Evolutionary conservation across 495 filamentous ascomycete species (phyloP), one percentile per base, ranked within the genome.

Genomic region (Penicillium subrubescens): DNA sequence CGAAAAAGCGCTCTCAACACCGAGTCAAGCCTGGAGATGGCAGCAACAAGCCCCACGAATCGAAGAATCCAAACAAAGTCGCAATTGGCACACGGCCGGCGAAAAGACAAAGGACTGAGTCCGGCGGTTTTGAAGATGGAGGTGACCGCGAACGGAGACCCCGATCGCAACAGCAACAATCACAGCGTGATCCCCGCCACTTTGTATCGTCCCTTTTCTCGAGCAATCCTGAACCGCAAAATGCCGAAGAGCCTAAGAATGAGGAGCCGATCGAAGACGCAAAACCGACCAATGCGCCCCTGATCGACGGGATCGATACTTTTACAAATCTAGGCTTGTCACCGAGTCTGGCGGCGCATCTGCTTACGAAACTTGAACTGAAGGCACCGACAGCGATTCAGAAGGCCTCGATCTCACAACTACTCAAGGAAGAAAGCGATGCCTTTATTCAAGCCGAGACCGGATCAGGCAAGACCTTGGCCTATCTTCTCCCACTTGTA

Each of bases 361-460:
- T 99, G 34, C 85, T 92, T 3, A 88, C 89, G 2, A 97, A 97
- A 73, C 84, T 99, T 44, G 86, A 91, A 56, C 84, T 99, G 72
- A 96, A 92, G 72, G 89, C 92, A 2, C 95, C 95, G 17, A 99
- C 95, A 0, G 93, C 91, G 7, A 97, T 99, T 73, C 95, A 99
- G 77, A 95, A 92, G 67, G 89, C 89, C 52, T 90, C 93, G 0
- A 89, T 99, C 50, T 83, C 89, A 17, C 84, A 91, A 63, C 74
- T 99, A 35, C 76, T 96, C 61, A 90, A 88, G 58, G 90, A 91
- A 48, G 90, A 97, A 68, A 87, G 83, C 43, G 95, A 99, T 81
- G 95, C 94, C 17, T 98, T 97, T 71, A 90, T 99, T 29, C 95
- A 97, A 74, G 96, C 96, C 15, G 90, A 99, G 76, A 99, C 95